These are phyloP conservation scores for Viola odorata DNA, from an alignment of 345 rosid genomes.

Conservation along the genomic window DNA sequence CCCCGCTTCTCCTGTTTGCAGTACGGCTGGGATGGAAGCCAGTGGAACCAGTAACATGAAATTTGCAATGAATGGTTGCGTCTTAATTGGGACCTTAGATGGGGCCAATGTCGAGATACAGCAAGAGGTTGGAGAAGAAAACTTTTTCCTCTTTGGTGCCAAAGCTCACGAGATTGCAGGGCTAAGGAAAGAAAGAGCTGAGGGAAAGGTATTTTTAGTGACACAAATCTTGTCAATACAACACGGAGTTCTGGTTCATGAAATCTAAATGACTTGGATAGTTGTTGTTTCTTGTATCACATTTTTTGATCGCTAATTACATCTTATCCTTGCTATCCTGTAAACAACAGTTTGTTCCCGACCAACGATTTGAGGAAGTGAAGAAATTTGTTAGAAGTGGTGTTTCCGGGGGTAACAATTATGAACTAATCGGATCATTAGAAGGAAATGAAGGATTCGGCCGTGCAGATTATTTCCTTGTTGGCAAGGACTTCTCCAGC, in stretches of 20 bases:
- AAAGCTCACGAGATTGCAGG: constrained; percentile 61
- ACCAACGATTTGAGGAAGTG: constrained; percentile 69
- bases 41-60: constrained; percentile 97
- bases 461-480: constrained; percentile 74
- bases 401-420: constrained; percentile 51
- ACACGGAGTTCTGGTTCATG: not conserved
- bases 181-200: constrained; percentile 66
- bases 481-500: constrained; percentile 83
- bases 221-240: not conserved
- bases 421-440: constrained; percentile 62
- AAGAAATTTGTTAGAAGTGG: constrained; percentile 60
- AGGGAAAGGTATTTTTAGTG: constrained; percentile 48
- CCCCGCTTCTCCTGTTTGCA: constrained; percentile 11
- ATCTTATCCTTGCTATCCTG: constrained; percentile 5
- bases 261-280: not conserved
- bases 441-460: constrained; percentile 89
- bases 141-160: constrained; percentile 83
- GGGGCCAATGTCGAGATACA: constrained; percentile 84
- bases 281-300: not conserved
- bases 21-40: constrained; percentile 96
- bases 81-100: constrained; percentile 76
- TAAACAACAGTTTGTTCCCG: constrained; percentile 51
- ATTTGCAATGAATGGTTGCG: constrained; percentile 81
- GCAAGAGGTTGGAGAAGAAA: constrained; percentile 76
- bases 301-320: not conserved